These are phyloP conservation scores for Globisporangium irregulare DNA, from an alignment of 352 stramenopile species.

Conservation along the genomic window DNA sequence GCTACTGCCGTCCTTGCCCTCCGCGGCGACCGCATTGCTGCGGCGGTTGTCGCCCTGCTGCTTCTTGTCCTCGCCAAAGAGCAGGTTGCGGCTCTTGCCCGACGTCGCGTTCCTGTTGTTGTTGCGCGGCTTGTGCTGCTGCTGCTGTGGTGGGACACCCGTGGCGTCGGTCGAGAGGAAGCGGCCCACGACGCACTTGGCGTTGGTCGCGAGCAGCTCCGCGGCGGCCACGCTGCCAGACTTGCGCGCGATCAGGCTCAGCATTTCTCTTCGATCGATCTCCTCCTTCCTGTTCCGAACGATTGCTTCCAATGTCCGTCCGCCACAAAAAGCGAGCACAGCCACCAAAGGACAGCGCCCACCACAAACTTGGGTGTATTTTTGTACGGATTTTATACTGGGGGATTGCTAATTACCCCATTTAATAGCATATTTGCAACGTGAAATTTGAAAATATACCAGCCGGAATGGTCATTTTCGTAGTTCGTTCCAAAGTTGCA, in stretches of 20 bases:
- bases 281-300: neutral
- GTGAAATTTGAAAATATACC: neutral
- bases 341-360: neutral
- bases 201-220: constrained; percentile 19
- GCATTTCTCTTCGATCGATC: constrained; percentile 11
- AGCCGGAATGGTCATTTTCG: too few relatives aligned
- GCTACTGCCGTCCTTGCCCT: constrained; percentile 9
- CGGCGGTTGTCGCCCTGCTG: neutral
- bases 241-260: constrained; percentile 21
- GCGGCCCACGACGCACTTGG: constrained; percentile 17
- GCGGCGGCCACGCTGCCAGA: constrained; percentile 11
- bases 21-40: constrained; percentile 15
- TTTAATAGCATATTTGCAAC: neutral
- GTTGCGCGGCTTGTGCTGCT: constrained; percentile 20
- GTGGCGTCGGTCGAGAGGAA: constrained; percentile 16
- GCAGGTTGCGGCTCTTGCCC: constrained; percentile 32
- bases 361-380: neutral
- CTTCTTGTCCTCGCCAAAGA: constrained; percentile 26
- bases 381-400: neutral
- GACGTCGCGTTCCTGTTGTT: constrained; percentile 15
- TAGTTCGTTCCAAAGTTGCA: too few relatives aligned
- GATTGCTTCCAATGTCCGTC: constrained; percentile 6
- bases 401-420: neutral
- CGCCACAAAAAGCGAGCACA: constrained; percentile 5
- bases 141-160: constrained; percentile 15